Evolutionary conservation across 2,329 filamentous ascomycete genomes (phyloP).

Genomic region (Colletotrichum orchidophilum): DNA sequence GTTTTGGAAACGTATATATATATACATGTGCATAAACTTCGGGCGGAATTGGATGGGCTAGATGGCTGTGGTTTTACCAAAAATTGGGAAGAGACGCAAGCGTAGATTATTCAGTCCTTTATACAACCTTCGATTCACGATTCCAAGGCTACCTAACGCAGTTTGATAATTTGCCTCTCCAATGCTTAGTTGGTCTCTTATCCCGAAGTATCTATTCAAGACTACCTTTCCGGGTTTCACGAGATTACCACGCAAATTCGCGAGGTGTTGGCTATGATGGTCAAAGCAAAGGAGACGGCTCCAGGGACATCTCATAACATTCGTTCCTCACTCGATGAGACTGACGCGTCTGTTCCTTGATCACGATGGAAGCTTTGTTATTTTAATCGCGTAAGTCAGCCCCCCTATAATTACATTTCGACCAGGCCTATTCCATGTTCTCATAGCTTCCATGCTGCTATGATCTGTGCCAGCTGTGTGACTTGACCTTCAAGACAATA

Average conservation of each 20-base stretch:
- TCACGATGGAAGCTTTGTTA: too few species aligned
- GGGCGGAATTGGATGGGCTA: background rate
- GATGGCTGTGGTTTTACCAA: background rate
- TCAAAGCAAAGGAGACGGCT: background rate
- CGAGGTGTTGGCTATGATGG: background rate
- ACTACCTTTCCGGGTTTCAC: background rate
- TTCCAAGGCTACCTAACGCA: background rate
- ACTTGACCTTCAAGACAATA: background rate
- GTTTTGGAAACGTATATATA: conserved; percentile 4
- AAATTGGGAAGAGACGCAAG: background rate
- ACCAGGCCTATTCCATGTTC: too few species aligned
- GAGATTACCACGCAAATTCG: background rate
- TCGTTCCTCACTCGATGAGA: too few species aligned
- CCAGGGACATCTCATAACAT: too few species aligned
- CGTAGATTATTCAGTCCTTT: background rate
- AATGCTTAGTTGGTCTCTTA: too few species aligned
- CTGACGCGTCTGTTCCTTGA: too few species aligned
- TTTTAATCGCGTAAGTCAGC: too few species aligned
- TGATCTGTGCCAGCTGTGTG: too few species aligned
- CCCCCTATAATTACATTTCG: too few species aligned
- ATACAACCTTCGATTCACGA: background rate
- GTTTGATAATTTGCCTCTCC: background rate
- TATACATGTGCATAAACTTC: background rate
- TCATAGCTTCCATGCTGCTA: too few species aligned
- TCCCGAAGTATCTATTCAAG: too few species aligned